Evolutionary conservation across 768 basidiomycete genomes (phyloP).

Genomic region (Kwoniella shandongensis): DNA sequence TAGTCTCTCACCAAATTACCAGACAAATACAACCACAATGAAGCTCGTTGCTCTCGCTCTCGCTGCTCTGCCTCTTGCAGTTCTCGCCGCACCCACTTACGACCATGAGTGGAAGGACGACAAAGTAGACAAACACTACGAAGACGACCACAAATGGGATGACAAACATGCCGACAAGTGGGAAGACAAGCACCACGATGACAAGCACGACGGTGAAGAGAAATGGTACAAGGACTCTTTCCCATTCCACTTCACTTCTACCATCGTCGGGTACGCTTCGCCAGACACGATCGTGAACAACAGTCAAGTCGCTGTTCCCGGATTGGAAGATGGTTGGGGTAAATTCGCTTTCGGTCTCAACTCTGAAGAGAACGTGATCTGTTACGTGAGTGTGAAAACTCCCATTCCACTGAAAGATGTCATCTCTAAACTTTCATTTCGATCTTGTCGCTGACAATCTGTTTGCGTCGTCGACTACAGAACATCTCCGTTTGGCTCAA

Average conservation of each 20-base stretch:
- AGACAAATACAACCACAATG: constrained; percentile 13
- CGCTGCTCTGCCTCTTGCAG: constrained; percentile 24
- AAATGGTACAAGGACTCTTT: constrained; percentile 11
- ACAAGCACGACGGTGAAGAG: constrained; percentile 13
- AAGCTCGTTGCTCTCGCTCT: constrained; percentile 23
- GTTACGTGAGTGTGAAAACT: constrained; percentile 37
- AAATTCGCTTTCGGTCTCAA: constrained; percentile 47
- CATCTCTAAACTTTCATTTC: too few relatives aligned
- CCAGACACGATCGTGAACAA: constrained; percentile 43
- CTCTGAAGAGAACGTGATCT: constrained; percentile 42
- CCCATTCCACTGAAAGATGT: too few relatives aligned
- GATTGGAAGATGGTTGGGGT: constrained; percentile 36
- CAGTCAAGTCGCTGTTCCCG: constrained; percentile 35
- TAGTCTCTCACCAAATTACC: constrained; percentile 6
- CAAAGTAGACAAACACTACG: not conserved
- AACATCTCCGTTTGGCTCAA: constrained; percentile 39
- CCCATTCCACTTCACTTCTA: constrained; percentile 49
- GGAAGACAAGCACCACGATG: constrained; percentile 7
- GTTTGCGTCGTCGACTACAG: constrained; percentile 3
- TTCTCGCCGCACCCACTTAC: constrained; percentile 26
- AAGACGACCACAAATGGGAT: constrained; percentile 5
- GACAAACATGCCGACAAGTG: constrained; percentile 10
- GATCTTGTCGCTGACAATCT: too few relatives aligned
- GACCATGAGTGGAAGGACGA: constrained; percentile 14
- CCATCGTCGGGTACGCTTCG: constrained; percentile 34